Conservation (phyloP, 1,284 basidiomycete genomes). For the Singerocomus rubriflavus region DNA sequence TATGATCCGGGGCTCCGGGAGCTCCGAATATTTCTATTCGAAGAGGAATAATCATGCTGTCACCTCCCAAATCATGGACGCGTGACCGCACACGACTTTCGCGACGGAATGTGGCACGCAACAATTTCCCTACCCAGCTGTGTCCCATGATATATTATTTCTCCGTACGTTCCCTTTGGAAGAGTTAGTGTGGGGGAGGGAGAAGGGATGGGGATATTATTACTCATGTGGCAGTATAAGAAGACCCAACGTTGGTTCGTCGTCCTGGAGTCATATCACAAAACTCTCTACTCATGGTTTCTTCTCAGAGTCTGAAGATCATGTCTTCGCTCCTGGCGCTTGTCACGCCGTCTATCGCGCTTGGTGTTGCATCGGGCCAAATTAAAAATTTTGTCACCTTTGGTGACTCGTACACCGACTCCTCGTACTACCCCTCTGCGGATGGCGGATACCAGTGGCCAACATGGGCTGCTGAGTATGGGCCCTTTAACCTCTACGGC, state of each 20-base stretch:
- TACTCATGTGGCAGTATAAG: not conserved
- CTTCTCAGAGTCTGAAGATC: constrained; percentile 2
- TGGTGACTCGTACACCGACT: constrained; percentile 47
- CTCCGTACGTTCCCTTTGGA: not conserved
- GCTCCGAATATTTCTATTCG: not conserved
- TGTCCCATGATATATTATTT: not conserved
- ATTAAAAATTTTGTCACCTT: constrained; percentile 45
- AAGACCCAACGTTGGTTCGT: not conserved
- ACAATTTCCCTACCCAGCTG: not conserved
- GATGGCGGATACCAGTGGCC: constrained; percentile 45
- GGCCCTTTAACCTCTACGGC: constrained; percentile 38
- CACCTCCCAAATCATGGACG: not conserved
- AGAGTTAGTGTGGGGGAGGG: not conserved
- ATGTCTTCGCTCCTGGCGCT: constrained; percentile 13
- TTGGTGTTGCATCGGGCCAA: constrained; percentile 30
- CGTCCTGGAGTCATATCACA: not conserved
- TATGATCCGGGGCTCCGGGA: not conserved
- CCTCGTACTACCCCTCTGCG: constrained; percentile 29
- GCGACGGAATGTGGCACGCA: not conserved
- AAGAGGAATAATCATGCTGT: not conserved
- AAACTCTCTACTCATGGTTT: constrained; percentile 7
- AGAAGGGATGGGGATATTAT: not conserved
- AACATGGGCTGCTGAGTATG: constrained; percentile 40
- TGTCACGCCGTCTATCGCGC: constrained; percentile 3
- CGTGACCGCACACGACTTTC: not conserved